phyloP scores from a whole-genome alignment of 306 rosid genomes.

The Gynostemma pentaphyllum region DNA sequence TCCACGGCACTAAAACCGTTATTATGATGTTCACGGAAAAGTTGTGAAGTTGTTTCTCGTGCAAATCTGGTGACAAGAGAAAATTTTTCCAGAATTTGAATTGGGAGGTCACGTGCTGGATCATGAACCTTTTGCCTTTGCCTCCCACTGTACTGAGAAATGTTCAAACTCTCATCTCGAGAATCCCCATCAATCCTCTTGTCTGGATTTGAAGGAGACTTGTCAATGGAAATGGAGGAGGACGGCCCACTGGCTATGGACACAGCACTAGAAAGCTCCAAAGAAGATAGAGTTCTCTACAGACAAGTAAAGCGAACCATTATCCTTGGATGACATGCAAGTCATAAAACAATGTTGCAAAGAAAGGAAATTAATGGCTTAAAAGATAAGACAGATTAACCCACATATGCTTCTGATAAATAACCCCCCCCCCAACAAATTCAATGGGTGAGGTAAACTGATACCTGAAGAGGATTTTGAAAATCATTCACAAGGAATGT shows the following conservation, averaged over 20 bases:
- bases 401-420: background rate
- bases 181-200: slow-evolving; percentile 33
- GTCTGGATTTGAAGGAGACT: slow-evolving; percentile 33
- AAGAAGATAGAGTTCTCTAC: slow-evolving; percentile 87
- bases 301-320: slow-evolving; percentile 18
- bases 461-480: slow-evolving; percentile 89
- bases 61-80: slow-evolving; percentile 98
- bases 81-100: slow-evolving; percentile 88
- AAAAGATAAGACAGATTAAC: background rate
- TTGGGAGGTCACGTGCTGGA: slow-evolving; percentile 88
- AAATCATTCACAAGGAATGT: slow-evolving; percentile 81
- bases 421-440: too few relatives aligned
- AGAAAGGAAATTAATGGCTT: background rate
- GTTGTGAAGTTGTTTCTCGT: slow-evolving; percentile 95
- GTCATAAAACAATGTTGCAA: background rate
- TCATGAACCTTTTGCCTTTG: slow-evolving; percentile 54
- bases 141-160: slow-evolving; percentile 46
- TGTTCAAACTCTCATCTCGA: slow-evolving; percentile 28
- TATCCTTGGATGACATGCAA: background rate
- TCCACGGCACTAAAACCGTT: slow-evolving; percentile 51
- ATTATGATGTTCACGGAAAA: slow-evolving; percentile 62
- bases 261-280: slow-evolving; percentile 86
- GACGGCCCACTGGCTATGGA: slow-evolving; percentile 50
- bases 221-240: slow-evolving; percentile 27
- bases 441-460: background rate